Evolutionary conservation across 2,329 filamentous ascomycete genomes (phyloP), one percentile per base, ranked within the genome.

Genomic region (Stagonosporopsis cucurbitacearum): DNA sequence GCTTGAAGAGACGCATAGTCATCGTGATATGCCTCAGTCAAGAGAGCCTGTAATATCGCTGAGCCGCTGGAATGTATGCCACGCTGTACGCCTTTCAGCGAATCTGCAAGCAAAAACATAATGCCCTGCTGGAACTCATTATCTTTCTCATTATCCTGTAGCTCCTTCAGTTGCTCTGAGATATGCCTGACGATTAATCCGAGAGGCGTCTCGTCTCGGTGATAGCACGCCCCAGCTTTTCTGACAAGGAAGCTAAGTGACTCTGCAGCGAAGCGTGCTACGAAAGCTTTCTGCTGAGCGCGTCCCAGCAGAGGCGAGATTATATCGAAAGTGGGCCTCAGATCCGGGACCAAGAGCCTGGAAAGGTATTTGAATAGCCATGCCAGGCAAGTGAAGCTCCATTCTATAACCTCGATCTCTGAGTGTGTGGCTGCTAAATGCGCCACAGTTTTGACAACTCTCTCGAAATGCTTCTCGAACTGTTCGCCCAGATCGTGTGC

Each of bases 341-440:
- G 78, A 70, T 99, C 91, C 4, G 92, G 89, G 0, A 95, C 90
- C 20, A 99, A 78, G 0, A 98, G 83, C 61, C 91, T 88, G 2
- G 92, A 96, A 5, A 99, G 84, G 71, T 98, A 98, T 73, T 99
- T 99, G 84, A 99, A 97, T 36, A 98, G 82, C 82, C 96, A 99
- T 41, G 95, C 92, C 52, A 99, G 81, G 65, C 91, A 93, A 12
- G 89, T 92, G 77, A 99, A 99, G 46, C 91, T 94, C 93, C 94
- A 98, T 78, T 99, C 95, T 46, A 98, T 91, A n/a, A 96, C 92
- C 60, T 93, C 91, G 23, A 91, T 88, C 69, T 91, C 89, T 53
- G 90, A 83, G 49, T 91, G 86, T 66, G 86, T 89, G 50, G 88
- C 88, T 11, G 92, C 93, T 62, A 98, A 84, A 15, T 86, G 86